Evolutionary conservation across 257 asterid species (phyloP).

Genomic region (Nicotiana paniculata): DNA sequence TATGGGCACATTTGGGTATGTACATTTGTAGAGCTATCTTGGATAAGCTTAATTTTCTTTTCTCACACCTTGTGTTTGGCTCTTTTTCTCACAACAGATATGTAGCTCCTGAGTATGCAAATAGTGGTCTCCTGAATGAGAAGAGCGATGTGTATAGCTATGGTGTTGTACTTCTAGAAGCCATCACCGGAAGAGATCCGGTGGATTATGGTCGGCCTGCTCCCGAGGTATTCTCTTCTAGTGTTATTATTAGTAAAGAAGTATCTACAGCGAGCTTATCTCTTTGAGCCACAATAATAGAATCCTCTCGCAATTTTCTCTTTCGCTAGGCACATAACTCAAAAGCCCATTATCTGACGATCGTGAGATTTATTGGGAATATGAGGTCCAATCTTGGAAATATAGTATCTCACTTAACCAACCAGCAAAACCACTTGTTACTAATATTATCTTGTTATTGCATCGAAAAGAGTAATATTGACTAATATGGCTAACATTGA

Average conservation of each 20-base stretch:
- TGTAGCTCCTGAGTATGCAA: slow-evolving; percentile 87
- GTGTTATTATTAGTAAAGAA: background rate
- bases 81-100: slow-evolving; percentile 31
- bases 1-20: slow-evolving; percentile 93
- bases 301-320: too few relatives aligned
- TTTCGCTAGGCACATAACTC: too few relatives aligned
- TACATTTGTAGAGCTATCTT: background rate
- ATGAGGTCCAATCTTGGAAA: too few relatives aligned
- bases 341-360: too few relatives aligned
- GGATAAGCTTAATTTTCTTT: background rate
- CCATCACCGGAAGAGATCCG: slow-evolving; percentile 77
- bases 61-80: background rate
- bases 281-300: background rate
- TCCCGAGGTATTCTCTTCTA: slow-evolving; percentile 41
- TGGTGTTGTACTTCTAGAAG: slow-evolving; percentile 71
- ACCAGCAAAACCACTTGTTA: too few relatives aligned
- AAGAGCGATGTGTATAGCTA: slow-evolving; percentile 80
- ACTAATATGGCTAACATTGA: too few relatives aligned
- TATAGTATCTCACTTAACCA: too few relatives aligned
- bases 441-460: too few relatives aligned
- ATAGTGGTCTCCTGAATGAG: slow-evolving; percentile 68
- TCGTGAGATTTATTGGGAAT: too few relatives aligned
- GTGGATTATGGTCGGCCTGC: slow-evolving; percentile 67
- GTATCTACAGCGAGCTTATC: background rate
- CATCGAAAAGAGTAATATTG: too few relatives aligned